phyloP scores from a whole-genome alignment of 108 stramenopile species.

The Licmophora abbreviata region DNA sequence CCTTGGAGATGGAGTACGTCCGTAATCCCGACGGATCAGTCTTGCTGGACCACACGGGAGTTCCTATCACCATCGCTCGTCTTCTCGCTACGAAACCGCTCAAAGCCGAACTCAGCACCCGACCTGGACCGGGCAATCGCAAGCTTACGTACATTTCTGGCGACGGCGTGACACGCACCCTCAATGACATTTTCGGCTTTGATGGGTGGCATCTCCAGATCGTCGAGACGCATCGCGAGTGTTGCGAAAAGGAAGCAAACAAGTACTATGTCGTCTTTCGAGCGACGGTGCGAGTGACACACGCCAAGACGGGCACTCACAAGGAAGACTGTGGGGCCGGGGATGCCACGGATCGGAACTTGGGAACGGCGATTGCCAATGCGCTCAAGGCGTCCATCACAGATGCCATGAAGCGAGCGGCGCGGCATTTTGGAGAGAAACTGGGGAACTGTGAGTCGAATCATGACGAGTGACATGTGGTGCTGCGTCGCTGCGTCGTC shows the following conservation, averaged over 20 bases:
- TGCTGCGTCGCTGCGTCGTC: no score
- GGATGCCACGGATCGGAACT: conserved; percentile 58
- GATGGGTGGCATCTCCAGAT: conserved; percentile 80
- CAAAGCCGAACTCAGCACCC: conserved; percentile 44
- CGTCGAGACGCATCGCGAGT: conserved; percentile 30
- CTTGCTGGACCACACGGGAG: conserved; percentile 25
- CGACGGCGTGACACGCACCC: conserved; percentile 65
- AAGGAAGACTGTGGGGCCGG: conserved; percentile 78
- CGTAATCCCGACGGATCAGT: conserved; percentile 37
- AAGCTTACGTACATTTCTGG: conserved; percentile 76
- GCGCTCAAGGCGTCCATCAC: conserved; percentile 76
- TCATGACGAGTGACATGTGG: no score
- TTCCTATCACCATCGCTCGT: conserved; percentile 48
- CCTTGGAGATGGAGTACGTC: no score
- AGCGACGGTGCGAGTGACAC: conserved; percentile 64
- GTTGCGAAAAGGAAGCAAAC: conserved; percentile 39
- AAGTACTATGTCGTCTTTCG: conserved; percentile 49
- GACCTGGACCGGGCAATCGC: conserved; percentile 67
- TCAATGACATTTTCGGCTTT: conserved; percentile 80
- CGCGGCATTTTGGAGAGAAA: conserved; percentile 76
- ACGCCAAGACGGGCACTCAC: conserved; percentile 41
- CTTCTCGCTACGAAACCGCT: conserved; percentile 66
- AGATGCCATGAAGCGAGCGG: conserved; percentile 80
- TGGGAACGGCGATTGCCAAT: conserved; percentile 59
- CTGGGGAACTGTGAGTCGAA: no score